Conservation (phyloP, 169 alveolate species). For the Plasmodium falciparum region DNA sequence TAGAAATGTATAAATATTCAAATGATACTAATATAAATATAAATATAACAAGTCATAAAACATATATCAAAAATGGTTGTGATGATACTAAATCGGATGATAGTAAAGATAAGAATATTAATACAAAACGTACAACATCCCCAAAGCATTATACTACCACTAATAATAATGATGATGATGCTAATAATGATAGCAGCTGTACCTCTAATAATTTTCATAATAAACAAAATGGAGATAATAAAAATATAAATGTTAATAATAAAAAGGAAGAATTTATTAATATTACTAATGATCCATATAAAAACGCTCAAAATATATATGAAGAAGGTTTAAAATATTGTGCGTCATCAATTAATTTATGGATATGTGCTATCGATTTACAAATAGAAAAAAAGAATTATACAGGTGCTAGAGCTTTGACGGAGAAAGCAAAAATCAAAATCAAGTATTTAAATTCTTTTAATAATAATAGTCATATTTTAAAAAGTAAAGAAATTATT, state of each 20-base stretch:
- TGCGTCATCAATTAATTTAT: slow-evolving; percentile 87
- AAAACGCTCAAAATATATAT: slow-evolving; percentile 73
- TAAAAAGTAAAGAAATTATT: slow-evolving; percentile 77
- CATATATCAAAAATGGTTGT: neutral
- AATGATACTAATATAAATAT: neutral
- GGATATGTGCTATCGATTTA: slow-evolving; percentile 92
- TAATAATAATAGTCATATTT: slow-evolving; percentile 83
- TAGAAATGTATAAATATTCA: slow-evolving; percentile 77
- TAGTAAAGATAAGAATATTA: neutral
- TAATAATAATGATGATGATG: neutral
- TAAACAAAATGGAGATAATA: neutral
- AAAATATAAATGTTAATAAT: neutral
- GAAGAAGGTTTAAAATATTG: slow-evolving; percentile 83
- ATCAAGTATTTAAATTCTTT: slow-evolving; percentile 88
- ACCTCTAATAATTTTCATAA: neutral
- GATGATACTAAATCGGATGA: neutral
- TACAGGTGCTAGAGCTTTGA: slow-evolving; percentile 92
- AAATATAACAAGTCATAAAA: neutral
- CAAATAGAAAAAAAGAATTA: slow-evolving; percentile 84
- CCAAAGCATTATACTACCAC: neutral
- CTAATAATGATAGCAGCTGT: too few species aligned
- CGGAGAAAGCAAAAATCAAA: slow-evolving; percentile 90
- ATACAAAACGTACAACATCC: neutral
- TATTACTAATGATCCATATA: neutral
- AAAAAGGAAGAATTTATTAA: neutral